A percentile compares a stretch with the other conserved stretches of the same genome.
Evolutionary conservation across 768 basidiomycete species (phyloP).

Genomic region (Dacryopinax primogenitus): DNA sequence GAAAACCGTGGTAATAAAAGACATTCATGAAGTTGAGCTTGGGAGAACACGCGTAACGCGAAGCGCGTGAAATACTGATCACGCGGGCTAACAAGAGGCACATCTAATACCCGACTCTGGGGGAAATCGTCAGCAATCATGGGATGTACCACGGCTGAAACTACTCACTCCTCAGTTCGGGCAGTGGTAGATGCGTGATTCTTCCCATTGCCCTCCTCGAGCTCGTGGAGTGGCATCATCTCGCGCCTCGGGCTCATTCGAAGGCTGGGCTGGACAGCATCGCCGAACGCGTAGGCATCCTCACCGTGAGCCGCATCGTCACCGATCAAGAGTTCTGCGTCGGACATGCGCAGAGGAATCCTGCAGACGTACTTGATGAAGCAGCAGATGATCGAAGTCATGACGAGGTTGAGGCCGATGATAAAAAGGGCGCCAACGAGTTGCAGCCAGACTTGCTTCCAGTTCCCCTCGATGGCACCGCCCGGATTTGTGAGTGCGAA

Average conservation of each 20-base stretch:
- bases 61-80: too few relatives aligned
- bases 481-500: slow-evolving; percentile 13
- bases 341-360: slow-evolving; percentile 7
- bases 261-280: slow-evolving; percentile 6
- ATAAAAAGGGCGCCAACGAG: slow-evolving; percentile 13
- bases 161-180: background rate
- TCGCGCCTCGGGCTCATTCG: slow-evolving; percentile 1
- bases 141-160: background rate
- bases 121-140: background rate
- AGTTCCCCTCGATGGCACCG: slow-evolving; percentile 11
- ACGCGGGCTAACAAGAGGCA: too few relatives aligned
- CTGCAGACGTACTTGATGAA: slow-evolving; percentile 13
- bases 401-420: slow-evolving; percentile 11
- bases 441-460: slow-evolving; percentile 12
- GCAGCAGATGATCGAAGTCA: slow-evolving; percentile 9
- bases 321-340: slow-evolving; percentile 9
- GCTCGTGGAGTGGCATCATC: slow-evolving; percentile 6
- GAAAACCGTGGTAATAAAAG: too few relatives aligned
- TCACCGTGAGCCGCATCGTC: slow-evolving; percentile 12
- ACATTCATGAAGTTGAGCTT: too few relatives aligned
- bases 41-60: too few relatives aligned
- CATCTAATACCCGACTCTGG: background rate
- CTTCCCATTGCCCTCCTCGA: slow-evolving; percentile 4
- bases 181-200: background rate
- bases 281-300: slow-evolving; percentile 11